Evolutionary conservation across 345 rosid genomes (phyloP).

Genomic region (Eucalyptus pumila): DNA sequence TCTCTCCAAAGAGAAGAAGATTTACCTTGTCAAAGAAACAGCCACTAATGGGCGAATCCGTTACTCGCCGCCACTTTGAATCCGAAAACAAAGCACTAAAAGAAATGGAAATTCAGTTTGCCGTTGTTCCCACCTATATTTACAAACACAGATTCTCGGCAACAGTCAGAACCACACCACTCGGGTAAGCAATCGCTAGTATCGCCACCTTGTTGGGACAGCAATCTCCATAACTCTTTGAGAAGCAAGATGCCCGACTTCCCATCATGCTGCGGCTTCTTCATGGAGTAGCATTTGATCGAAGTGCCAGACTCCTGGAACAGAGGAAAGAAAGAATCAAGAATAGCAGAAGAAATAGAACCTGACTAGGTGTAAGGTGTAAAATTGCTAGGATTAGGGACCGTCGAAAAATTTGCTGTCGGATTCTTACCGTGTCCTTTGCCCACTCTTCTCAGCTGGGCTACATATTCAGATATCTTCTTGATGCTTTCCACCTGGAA

Average conservation of each 20-base stretch:
- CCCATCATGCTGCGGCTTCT: constrained; percentile 2
- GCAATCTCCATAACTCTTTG: neutral
- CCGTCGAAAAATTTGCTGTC: neutral
- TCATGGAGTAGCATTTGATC: constrained; percentile 45
- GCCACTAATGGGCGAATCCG: neutral
- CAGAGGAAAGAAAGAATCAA: neutral
- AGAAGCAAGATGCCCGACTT: neutral
- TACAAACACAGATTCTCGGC: neutral
- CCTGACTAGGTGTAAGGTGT: neutral
- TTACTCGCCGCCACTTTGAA: neutral
- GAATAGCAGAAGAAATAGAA: neutral
- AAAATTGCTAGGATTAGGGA: neutral
- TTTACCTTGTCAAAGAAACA: neutral
- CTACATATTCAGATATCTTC: constrained; percentile 30
- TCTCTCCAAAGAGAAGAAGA: neutral
- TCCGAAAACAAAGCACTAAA: neutral
- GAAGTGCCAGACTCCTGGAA: constrained; percentile 64
- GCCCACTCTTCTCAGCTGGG: constrained; percentile 34
- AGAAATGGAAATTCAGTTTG: neutral
- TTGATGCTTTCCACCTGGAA: constrained; percentile 31
- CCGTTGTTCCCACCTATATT: neutral
- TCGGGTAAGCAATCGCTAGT: neutral
- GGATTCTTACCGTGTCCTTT: constrained; percentile 35
- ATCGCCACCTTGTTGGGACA: neutral
- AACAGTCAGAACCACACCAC: neutral